phyloP scores from a whole-genome alignment of 768 basidiomycete species.

The Grammothele lineata region DNA sequence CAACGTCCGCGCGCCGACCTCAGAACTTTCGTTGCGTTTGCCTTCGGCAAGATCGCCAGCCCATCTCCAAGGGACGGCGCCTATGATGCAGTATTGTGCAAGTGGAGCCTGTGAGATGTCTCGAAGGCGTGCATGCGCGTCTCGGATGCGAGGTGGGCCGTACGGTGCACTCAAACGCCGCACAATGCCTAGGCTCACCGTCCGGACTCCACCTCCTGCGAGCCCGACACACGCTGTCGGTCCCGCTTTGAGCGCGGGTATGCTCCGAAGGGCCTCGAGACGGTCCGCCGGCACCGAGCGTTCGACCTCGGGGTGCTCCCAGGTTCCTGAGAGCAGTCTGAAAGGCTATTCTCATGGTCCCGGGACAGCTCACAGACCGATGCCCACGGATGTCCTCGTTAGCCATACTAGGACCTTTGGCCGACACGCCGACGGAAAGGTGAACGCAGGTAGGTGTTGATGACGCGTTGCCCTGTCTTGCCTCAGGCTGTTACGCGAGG shows the following conservation, averaged over 20 bases:
- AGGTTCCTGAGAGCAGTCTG: conserved; percentile 2
- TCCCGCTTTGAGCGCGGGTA: not conserved
- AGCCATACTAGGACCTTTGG: too few species aligned
- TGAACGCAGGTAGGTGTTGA: too few species aligned
- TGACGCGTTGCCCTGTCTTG: too few species aligned
- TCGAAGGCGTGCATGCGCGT: not conserved
- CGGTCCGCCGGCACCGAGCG: not conserved
- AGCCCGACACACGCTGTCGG: not conserved
- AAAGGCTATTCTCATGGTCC: conserved; percentile 6
- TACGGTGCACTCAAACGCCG: not conserved
- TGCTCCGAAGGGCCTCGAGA: not conserved
- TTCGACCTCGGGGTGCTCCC: not conserved
- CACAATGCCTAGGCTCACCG: not conserved
- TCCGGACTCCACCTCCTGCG: not conserved
- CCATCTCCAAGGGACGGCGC: too few species aligned
- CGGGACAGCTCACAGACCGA: not conserved
- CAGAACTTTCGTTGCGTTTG: too few species aligned
- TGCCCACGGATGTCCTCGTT: not conserved
- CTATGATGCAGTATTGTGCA: too few species aligned
- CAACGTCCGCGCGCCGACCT: too few species aligned
- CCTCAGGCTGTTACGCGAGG: too few species aligned
- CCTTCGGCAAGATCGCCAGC: too few species aligned
- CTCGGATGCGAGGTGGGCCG: not conserved
- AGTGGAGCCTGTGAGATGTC: too few species aligned
- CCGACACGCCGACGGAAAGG: too few species aligned